Percentiles rank a stretch among this genome's conserved stretches.
phyloP scores from a whole-genome alignment of 2,329 filamentous ascomycete genomes.

The Fusarium luffae region DNA sequence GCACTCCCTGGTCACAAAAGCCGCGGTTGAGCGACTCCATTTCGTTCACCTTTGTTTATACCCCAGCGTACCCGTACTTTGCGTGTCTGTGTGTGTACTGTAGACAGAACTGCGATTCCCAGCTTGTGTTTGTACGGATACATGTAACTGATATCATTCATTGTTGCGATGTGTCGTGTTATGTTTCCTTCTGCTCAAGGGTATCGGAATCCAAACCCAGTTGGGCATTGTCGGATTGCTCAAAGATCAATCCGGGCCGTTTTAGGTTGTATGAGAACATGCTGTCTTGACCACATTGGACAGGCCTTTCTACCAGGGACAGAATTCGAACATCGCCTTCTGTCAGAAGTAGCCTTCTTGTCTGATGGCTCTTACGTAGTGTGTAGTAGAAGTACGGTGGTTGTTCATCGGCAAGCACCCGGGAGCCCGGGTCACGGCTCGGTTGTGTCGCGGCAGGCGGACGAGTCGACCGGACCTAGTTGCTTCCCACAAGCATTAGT shows the following conservation, averaged over 20 bases:
- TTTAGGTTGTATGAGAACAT: slow-evolving; percentile 22
- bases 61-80: slow-evolving; percentile 9
- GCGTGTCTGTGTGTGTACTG: background rate
- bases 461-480: slow-evolving; percentile 37
- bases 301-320: slow-evolving; percentile 13
- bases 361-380: slow-evolving; percentile 1
- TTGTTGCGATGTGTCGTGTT: background rate
- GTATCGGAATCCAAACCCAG: slow-evolving; percentile 26
- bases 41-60: slow-evolving; percentile 30
- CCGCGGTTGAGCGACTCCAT: slow-evolving; percentile 28
- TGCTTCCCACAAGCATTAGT: slow-evolving; percentile 11
- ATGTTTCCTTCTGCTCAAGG: slow-evolving; percentile 10
- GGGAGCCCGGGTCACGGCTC: slow-evolving; percentile 40
- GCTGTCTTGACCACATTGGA: background rate
- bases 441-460: slow-evolving; percentile 36
- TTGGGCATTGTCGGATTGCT: slow-evolving; percentile 14
- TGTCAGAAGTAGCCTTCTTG: background rate
- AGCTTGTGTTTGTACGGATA: background rate
- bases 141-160: slow-evolving; percentile 1
- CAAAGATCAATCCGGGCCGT: slow-evolving; percentile 16
- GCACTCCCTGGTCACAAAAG: slow-evolving; percentile 35
- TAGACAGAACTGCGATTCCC: background rate
- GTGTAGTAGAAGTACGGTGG: background rate
- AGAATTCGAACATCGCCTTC: slow-evolving; percentile 8
- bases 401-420: slow-evolving; percentile 37